phyloP scores from a whole-genome alignment of 441 rosid genomes.

The Lepidium campestre region DNA sequence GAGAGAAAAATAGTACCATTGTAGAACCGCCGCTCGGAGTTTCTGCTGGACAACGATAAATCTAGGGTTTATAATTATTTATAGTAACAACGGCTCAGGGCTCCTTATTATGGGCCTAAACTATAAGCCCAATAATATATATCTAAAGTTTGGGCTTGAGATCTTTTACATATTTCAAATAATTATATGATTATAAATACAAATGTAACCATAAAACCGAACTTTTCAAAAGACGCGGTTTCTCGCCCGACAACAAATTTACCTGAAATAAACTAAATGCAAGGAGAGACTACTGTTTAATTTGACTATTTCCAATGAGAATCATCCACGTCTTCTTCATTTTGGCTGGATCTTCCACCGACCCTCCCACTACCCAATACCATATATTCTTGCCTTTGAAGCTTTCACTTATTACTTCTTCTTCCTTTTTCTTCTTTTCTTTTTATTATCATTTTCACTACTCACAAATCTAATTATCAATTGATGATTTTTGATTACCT shows the following conservation, averaged over 20 bases:
- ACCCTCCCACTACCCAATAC: conserved; percentile 11
- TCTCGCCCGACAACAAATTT: conserved; percentile 18
- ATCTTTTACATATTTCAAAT: too few species aligned
- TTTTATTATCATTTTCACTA: background rate
- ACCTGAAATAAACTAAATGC: conserved; percentile 3
- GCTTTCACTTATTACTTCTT: conserved; percentile 36
- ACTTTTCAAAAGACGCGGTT: conserved; percentile 60
- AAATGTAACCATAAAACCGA: conserved; percentile 27
- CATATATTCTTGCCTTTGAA: conserved; percentile 36
- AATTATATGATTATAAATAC: background rate
- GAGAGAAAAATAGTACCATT: background rate
- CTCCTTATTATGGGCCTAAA: background rate
- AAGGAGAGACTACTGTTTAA: background rate
- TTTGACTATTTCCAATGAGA: conserved; percentile 28
- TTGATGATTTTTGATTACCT: background rate
- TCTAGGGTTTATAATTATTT: background rate
- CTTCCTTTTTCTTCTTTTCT: background rate
- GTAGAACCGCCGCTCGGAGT: conserved; percentile 18
- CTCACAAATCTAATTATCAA: background rate
- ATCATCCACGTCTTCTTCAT: conserved; percentile 14
- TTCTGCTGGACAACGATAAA: background rate
- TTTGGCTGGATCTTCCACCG: conserved; percentile 10
- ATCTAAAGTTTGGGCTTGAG: background rate
- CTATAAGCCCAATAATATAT: background rate
- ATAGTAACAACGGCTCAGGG: background rate